phyloP scores from a whole-genome alignment of 495 filamentous ascomycete genomes.

The Lophium mytilinum region DNA sequence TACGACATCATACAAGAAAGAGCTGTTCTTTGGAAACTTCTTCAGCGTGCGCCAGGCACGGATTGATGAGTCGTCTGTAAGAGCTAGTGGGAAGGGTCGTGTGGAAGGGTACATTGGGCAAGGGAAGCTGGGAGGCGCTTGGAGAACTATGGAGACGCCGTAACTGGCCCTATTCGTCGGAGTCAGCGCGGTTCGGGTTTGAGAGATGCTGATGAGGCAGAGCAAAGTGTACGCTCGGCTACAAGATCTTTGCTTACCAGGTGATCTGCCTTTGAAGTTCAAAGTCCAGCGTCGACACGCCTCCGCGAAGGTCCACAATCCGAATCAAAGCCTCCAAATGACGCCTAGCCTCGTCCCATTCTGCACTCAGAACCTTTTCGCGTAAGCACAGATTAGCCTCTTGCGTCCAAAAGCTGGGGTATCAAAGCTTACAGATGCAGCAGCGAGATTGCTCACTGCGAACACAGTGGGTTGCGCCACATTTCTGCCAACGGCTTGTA shows the following conservation, averaged over 20 bases:
- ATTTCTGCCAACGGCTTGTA: conserved; percentile 6
- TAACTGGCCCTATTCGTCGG: conserved; percentile 3
- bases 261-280: conserved; percentile 13
- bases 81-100: conserved; percentile 8
- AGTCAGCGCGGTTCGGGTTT: background rate
- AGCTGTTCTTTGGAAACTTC: conserved; percentile 15
- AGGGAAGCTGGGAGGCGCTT: conserved; percentile 10
- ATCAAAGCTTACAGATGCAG: conserved; percentile 16
- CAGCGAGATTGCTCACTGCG: conserved; percentile 12
- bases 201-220: background rate
- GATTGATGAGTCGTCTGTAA: conserved; percentile 17
- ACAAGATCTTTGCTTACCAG: conserved; percentile 2
- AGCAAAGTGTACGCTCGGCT: background rate
- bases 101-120: background rate
- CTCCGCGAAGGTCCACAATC: conserved; percentile 10
- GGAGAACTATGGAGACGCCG: conserved; percentile 5
- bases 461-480: conserved; percentile 14
- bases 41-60: conserved; percentile 21
- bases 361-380: conserved; percentile 7
- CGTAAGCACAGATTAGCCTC: background rate
- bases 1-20: conserved; percentile 17
- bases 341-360: conserved; percentile 13
- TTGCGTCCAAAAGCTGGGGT: background rate
- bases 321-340: conserved; percentile 19
- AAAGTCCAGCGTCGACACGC: conserved; percentile 11